These are phyloP conservation scores for Backusella parvicylindrica DNA, from an alignment of 192 early-diverging fungal genomes.

Conservation along the genomic window DNA sequence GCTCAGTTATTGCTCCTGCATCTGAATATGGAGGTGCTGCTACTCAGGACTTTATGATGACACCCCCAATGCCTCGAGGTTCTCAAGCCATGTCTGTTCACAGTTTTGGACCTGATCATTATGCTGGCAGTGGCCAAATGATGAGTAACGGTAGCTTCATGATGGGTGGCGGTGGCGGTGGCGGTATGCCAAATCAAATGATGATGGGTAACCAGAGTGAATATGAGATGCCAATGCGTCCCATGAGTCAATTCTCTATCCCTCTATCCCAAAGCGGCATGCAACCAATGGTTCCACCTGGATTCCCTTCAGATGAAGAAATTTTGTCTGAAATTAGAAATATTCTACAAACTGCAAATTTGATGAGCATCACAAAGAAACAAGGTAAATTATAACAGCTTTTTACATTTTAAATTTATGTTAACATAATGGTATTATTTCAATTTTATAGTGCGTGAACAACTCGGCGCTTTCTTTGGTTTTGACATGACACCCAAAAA, in stretches of 20 bases:
- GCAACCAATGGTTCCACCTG: slow-evolving; percentile 24
- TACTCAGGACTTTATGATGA: slow-evolving; percentile 3
- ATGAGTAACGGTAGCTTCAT: not conserved
- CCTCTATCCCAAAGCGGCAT: slow-evolving; percentile 25
- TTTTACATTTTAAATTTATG: slow-evolving; percentile 34
- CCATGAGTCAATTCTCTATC: slow-evolving; percentile 34
- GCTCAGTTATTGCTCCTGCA: slow-evolving; percentile 16
- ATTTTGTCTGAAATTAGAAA: slow-evolving; percentile 64
- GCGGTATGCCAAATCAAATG: slow-evolving; percentile 5
- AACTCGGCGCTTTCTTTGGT: slow-evolving; percentile 77
- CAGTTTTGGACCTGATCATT: not conserved
- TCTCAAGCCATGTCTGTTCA: slow-evolving; percentile 9
- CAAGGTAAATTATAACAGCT: slow-evolving; percentile 48
- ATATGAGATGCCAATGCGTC: slow-evolving; percentile 9
- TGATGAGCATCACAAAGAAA: slow-evolving; percentile 99
- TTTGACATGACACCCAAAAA: slow-evolving; percentile 83
- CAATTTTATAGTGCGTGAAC: slow-evolving; percentile 74
- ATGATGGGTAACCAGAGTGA: not conserved
- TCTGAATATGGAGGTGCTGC: slow-evolving; percentile 21
- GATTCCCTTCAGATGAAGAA: slow-evolving; percentile 64
- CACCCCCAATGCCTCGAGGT: slow-evolving; percentile 16
- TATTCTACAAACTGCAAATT: slow-evolving; percentile 82
- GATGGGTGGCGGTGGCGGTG: not conserved
- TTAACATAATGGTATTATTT: not conserved
- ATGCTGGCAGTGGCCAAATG: slow-evolving; percentile 3